Base-by-base conservation (phyloP, 805 yeast species). In the Lipomyces sp. region DNA sequence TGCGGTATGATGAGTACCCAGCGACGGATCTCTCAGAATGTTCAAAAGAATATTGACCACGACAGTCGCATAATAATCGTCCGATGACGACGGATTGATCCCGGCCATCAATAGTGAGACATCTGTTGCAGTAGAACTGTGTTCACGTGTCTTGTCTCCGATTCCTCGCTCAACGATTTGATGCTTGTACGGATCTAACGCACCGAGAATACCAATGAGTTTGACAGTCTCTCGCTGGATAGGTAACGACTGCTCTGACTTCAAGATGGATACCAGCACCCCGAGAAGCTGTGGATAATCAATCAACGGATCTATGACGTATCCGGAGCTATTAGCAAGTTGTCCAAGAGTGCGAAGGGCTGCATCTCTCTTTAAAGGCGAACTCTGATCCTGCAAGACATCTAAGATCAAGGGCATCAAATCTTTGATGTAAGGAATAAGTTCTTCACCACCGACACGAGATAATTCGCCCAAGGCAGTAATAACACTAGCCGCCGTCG, bases 11-110 rank as follows among this genome's bases (percentile, higher is more conserved):
- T 93, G 97, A 0, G 90, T 82, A 8, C 91, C 87, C 64, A 94
- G 81, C 0, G 98, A 90, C 0, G 90, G 86, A 76, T 95, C 99
- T 70, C 89, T 88, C 54, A 95, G 78, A 24, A 95, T 89, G 67
- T 88, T 90, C 86, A 93, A 84, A 67, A 95, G 79, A 5, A 93
- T 90, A 56, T 87, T 87, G 55, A 95, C 90, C 0, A 94, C 98
- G 32, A 95, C 98, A 0, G 97, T 92, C 2, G 98, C 97, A 73
- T 90, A 93, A 73, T 93, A 95, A 72, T 94, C 98, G 64, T 93
- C 98, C 0, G 80, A 73, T 0, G 79, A 74, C 0, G 96, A 88
- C 1, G 98, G 98, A 5, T 97, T 89, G 84, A 91, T 90, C 3
- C 97, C 97, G 73, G 90, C 90, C 93, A 95, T 92, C 61, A 95